Percentiles rank a stretch among this genome's conserved stretches.
Evolutionary conservation across 805 yeast genomes (phyloP).

Genomic region (Yamadazyma akitaensis): DNA sequence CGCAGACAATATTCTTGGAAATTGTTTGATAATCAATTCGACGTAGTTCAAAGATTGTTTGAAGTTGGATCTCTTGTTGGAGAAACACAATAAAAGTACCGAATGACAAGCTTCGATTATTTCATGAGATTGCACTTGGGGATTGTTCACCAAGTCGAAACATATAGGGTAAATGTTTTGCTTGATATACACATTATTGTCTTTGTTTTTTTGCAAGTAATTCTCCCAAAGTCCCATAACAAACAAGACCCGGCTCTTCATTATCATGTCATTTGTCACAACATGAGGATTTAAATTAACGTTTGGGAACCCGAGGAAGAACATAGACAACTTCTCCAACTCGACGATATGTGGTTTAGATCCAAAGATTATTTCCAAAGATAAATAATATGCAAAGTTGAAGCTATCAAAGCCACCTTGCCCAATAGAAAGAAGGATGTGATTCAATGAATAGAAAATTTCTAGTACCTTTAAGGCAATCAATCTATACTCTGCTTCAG

Average conservation of each 20-base stretch:
- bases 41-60: conserved; percentile 37
- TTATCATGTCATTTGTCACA: conserved; percentile 24
- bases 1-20: conserved; percentile 53
- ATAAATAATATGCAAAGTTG: conserved; percentile 53
- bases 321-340: conserved; percentile 31
- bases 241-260: conserved; percentile 41
- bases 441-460: conserved; percentile 43
- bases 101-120: conserved; percentile 65
- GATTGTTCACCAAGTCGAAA: conserved; percentile 29
- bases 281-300: conserved; percentile 25
- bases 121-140: conserved; percentile 17
- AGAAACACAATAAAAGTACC: conserved; percentile 40
- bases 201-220: conserved; percentile 29
- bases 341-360: conserved; percentile 16
- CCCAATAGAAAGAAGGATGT: conserved; percentile 51
- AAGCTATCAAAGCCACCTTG: conserved; percentile 64
- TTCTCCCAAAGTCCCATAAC: conserved; percentile 48
- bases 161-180: conserved; percentile 29
- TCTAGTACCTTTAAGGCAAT: conserved; percentile 32
- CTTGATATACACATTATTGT: conserved; percentile 18
- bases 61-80: conserved; percentile 22
- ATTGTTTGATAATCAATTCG: conserved; percentile 47
- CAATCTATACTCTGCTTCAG: conserved; percentile 26
- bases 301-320: conserved; percentile 33
- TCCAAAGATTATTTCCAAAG: conserved; percentile 39